Percentiles rank a stretch among this genome's conserved stretches.
These are phyloP conservation scores for Heliocybe sulcata DNA, from an alignment of 1,284 basidiomycete genomes.

Conservation along the genomic window DNA sequence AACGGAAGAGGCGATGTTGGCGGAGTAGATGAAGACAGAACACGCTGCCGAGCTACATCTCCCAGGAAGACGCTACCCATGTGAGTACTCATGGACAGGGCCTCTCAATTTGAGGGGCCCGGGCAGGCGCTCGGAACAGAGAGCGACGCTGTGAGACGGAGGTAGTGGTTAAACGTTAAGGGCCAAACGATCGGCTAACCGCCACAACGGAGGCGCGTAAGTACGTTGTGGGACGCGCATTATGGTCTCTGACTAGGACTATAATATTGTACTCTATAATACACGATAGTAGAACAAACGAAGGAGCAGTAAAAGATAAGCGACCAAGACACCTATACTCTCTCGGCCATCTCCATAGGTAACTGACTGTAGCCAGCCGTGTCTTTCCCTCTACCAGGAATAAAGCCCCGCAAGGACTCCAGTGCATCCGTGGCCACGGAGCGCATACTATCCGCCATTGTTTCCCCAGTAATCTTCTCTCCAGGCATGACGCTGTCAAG, in stretches of 20 bases:
- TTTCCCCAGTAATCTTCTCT: slow-evolving; percentile 23
- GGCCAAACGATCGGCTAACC: too few relatives aligned
- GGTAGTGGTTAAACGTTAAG: too few relatives aligned
- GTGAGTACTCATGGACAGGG: slow-evolving; percentile 3
- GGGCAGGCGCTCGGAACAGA: too few relatives aligned
- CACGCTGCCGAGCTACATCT: slow-evolving; percentile 55
- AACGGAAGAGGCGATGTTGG: slow-evolving; percentile 53
- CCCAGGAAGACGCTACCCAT: slow-evolving; percentile 74
- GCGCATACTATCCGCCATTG: slow-evolving; percentile 30
- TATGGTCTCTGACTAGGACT: too few relatives aligned
- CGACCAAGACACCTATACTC: slow-evolving; percentile 15
- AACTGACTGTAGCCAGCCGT: slow-evolving; percentile 57
- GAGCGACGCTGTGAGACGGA: too few relatives aligned
- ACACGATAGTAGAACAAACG: neutral
- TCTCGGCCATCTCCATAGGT: slow-evolving; percentile 60
- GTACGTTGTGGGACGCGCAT: too few relatives aligned
- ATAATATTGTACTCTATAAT: slow-evolving; percentile 1
- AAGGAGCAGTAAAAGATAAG: neutral
- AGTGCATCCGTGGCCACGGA: slow-evolving; percentile 29
- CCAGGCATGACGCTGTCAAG: slow-evolving; percentile 61
- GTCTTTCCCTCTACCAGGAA: slow-evolving; percentile 29
- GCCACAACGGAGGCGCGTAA: too few relatives aligned
- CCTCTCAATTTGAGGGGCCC: neutral
- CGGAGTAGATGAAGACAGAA: slow-evolving; percentile 54
- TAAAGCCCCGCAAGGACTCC: slow-evolving; percentile 34